Evolutionary conservation across 805 yeast genomes (phyloP).

Genomic region (Kockiozyma suomiensis): DNA sequence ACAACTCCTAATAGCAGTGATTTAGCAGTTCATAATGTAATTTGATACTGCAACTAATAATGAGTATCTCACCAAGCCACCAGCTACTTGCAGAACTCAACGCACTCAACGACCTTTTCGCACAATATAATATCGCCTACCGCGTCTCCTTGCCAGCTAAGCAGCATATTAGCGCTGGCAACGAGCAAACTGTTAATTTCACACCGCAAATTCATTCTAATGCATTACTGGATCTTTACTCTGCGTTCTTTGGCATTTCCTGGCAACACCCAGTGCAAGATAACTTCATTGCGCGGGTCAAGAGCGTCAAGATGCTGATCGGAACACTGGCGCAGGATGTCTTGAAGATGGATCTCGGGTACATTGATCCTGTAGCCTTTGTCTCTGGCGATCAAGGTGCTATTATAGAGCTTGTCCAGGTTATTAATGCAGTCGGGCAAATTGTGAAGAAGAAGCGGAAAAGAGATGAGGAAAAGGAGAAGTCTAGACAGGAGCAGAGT

Average conservation of each 20-base stretch:
- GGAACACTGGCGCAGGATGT: constrained; percentile 27
- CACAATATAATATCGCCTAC: not conserved
- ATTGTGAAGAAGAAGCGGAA: constrained; percentile 9
- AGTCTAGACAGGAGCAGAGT: too few relatives aligned
- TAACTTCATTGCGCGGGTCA: constrained; percentile 16
- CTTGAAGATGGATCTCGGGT: constrained; percentile 19
- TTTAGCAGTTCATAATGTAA: not conserved
- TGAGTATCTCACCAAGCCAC: not conserved
- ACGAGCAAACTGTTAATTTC: not conserved
- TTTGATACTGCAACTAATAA: not conserved
- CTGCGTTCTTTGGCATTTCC: constrained; percentile 10
- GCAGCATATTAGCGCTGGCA: not conserved
- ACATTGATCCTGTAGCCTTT: constrained; percentile 26
- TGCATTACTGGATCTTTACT: constrained; percentile 16
- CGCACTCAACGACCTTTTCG: constrained; percentile 6
- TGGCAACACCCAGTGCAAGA: constrained; percentile 15
- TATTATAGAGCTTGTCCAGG: constrained; percentile 12
- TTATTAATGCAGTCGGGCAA: constrained; percentile 20
- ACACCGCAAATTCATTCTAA: constrained; percentile 9
- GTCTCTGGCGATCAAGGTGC: constrained; percentile 14
- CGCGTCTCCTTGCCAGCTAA: not conserved
- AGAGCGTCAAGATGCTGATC: constrained; percentile 19
- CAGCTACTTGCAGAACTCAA: not conserved
- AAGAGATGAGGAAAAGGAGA: not conserved
- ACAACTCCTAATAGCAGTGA: not conserved